Conservation (phyloP, 2,329 filamentous ascomycete species). For the Fusarium oligoseptatum region DNA sequence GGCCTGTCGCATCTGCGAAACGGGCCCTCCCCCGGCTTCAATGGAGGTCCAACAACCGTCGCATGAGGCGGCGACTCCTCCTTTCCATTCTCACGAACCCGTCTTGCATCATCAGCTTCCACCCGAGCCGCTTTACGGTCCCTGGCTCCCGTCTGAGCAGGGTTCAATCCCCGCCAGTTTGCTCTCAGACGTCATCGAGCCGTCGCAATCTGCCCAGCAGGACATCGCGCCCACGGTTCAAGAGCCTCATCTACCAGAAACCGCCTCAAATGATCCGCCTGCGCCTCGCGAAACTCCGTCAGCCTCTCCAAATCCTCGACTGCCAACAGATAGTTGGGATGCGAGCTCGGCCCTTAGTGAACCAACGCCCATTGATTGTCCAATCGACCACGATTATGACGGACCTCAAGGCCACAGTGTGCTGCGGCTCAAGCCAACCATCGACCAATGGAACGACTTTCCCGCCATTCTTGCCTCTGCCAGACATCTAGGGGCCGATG, state of each 20-base stretch:
- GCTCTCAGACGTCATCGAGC: constrained; percentile 36
- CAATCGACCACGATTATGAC: constrained; percentile 51
- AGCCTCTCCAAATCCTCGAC: constrained; percentile 6
- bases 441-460: constrained; percentile 54
- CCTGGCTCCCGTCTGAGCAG: constrained; percentile 28
- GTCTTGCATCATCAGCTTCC: constrained; percentile 16
- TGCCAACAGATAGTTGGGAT: constrained; percentile 24
- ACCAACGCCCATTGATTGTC: constrained; percentile 25
- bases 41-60: constrained; percentile 41
- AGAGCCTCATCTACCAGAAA: constrained; percentile 1
- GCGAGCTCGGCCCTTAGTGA: constrained; percentile 47
- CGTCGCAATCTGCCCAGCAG: constrained; percentile 18
- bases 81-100: constrained; percentile 25
- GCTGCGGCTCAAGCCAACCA: constrained; percentile 52
- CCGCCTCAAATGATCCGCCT: constrained; percentile 13
- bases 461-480: constrained; percentile 53
- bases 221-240: constrained; percentile 15
- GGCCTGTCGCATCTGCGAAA: constrained; percentile 36
- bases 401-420: constrained; percentile 48
- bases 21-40: constrained; percentile 29
- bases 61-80: constrained; percentile 21
- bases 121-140: constrained; percentile 16
- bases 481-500: constrained; percentile 47
- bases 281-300: not conserved
- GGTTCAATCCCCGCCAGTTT: constrained; percentile 34